phyloP scores from a whole-genome alignment of 768 basidiomycete species.

The Boletus tylopilopsis region DNA sequence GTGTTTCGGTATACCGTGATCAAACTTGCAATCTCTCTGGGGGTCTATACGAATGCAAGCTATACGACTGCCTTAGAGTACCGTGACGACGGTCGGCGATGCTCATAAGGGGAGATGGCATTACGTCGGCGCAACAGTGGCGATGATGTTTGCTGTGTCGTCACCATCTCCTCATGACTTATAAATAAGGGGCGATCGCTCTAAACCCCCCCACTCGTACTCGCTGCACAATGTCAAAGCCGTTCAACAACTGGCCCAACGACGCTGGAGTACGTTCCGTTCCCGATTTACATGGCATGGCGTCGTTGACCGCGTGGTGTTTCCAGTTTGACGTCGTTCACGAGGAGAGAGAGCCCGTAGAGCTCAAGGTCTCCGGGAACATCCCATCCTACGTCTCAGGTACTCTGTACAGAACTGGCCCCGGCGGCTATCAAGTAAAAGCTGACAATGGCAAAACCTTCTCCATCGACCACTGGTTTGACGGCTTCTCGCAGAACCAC shows the following conservation, averaged over 20 bases:
- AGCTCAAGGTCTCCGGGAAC: constrained; percentile 24
- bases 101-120: too few species aligned
- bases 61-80: too few species aligned
- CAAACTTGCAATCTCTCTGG: too few species aligned
- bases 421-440: constrained; percentile 31
- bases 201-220: too few species aligned
- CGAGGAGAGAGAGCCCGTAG: constrained; percentile 27
- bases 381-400: constrained; percentile 37
- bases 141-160: too few species aligned
- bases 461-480: constrained; percentile 38
- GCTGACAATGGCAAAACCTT: constrained; percentile 16
- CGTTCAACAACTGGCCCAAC: constrained; percentile 32
- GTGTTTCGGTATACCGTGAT: too few species aligned
- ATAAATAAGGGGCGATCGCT: constrained; percentile 1
- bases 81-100: too few species aligned
- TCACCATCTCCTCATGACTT: background rate
- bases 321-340: constrained; percentile 28
- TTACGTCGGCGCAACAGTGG: too few species aligned
- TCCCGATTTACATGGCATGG: background rate
- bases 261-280: constrained; percentile 22
- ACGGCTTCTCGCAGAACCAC: constrained; percentile 39
- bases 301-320: background rate
- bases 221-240: constrained; percentile 13
- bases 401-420: constrained; percentile 37
- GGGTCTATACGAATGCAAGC: too few species aligned